A percentile compares a stretch with the other conserved stretches of the same genome.
phyloP scores from a whole-genome alignment of 1,139 yeast species.

The Yamadazyma membranifaciens region DNA sequence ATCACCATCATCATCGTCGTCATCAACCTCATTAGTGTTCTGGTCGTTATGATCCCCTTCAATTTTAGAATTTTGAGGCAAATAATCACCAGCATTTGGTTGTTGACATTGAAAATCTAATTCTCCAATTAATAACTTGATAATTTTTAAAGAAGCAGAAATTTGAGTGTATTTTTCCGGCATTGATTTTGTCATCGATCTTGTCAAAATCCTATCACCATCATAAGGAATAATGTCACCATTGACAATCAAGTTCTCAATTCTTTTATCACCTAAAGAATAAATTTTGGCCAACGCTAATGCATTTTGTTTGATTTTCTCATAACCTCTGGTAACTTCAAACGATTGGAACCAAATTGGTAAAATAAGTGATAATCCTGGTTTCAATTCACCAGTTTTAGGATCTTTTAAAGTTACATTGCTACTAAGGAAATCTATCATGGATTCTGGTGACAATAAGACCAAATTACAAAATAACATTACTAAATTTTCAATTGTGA shows the following conservation, averaged over 20 bases:
- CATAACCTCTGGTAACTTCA: constrained; percentile 77
- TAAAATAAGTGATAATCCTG: constrained; percentile 24
- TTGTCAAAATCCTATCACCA: constrained; percentile 66
- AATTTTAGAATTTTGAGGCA: constrained; percentile 26
- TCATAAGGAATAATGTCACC: constrained; percentile 74
- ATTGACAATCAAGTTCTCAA: constrained; percentile 57
- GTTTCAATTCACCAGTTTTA: constrained; percentile 19
- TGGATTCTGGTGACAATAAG: constrained; percentile 56
- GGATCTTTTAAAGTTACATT: constrained; percentile 35
- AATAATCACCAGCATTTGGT: constrained; percentile 39
- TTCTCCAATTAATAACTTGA: constrained; percentile 70
- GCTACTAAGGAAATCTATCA: constrained; percentile 55
- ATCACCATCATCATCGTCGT: constrained; percentile 55
- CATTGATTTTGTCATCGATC: constrained; percentile 77
- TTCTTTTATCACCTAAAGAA: constrained; percentile 52
- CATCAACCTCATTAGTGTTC: constrained; percentile 48
- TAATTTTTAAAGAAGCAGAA: constrained; percentile 68
- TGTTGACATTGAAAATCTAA: constrained; percentile 57
- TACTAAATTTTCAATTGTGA: constrained; percentile 73
- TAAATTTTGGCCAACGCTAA: constrained; percentile 64
- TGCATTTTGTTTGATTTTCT: constrained; percentile 68
- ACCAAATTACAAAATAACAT: constrained; percentile 76
- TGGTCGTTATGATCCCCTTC: constrained; percentile 28
- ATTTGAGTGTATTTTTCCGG: constrained; percentile 64
- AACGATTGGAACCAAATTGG: constrained; percentile 83